A percentile compares a stretch with the other conserved stretches of the same genome.
Conservation (phyloP, 352 stramenopile species). For the Phytophthora europaea region DNA sequence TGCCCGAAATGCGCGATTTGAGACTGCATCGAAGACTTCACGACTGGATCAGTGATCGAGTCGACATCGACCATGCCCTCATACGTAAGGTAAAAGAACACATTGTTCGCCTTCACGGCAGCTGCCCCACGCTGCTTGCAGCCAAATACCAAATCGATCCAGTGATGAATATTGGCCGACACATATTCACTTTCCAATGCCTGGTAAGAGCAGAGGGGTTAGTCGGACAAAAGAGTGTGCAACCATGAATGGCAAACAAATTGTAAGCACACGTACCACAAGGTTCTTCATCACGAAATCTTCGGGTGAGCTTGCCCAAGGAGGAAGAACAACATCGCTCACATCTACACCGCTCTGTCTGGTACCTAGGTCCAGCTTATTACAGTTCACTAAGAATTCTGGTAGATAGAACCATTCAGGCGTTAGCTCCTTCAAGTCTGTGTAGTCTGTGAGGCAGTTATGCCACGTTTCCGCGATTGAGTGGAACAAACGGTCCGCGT, state of each 20-base stretch:
- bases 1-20: conserved; percentile 99
- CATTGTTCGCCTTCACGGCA: conserved; percentile 95
- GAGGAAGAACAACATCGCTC: conserved; percentile 95
- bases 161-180: conserved; percentile 86
- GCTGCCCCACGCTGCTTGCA: conserved; percentile 78
- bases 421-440: conserved; percentile 95
- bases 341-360: conserved; percentile 88
- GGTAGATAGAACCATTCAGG: conserved; percentile 96
- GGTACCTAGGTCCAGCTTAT: conserved; percentile 83
- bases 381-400: conserved; percentile 92
- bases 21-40: conserved; percentile 95
- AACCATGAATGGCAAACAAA: neutral
- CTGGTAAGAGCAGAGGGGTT: conserved; percentile 32
- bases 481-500: conserved; percentile 94
- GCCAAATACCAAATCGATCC: conserved; percentile 91
- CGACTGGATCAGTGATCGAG: conserved; percentile 93
- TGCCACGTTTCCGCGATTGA: conserved; percentile 92
- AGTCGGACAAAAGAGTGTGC: neutral
- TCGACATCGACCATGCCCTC: conserved; percentile 98
- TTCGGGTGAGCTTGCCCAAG: conserved; percentile 84
- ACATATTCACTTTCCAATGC: conserved; percentile 90
- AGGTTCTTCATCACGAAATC: conserved; percentile 91
- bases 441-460: conserved; percentile 91
- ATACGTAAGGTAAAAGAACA: conserved; percentile 99
- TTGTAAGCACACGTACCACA: conserved; percentile 51